Base-by-base conservation (phyloP, 2,329 filamentous ascomycete genomes). In the Diaporthe aspalathi region DNA sequence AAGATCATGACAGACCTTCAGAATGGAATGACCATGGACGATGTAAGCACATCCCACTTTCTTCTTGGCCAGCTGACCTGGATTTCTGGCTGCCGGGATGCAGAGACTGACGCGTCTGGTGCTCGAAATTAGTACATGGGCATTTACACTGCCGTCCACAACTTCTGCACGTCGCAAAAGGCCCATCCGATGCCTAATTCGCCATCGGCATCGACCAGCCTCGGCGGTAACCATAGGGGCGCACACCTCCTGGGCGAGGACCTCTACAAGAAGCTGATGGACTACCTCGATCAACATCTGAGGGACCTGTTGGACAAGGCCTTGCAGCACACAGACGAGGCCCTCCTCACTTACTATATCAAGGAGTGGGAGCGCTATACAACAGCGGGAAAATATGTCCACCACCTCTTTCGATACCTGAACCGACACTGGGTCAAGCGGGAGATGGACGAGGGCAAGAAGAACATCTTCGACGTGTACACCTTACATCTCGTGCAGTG, bases 391-490 rank as follows among this genome's bases (percentile, higher is more conserved):
- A 97, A 97, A 82, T 99, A 97, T 83, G 96, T 98, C 80, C 97
- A 99, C 82, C 95, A 99, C 80, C 85, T 99, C 9, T 99, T 99
- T 86, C 88, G 92, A 68, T 99, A 99, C 79, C 89, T 99, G 32
- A 99, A 99, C 79, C 90, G 96, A 38, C 96, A 99, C 83, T 99
- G 97, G 96, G 96, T 99, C 2, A 99, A 98, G 87, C 89, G 96
- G 38, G 96, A 99, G 83, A 97, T 99, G 84, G 96, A 99, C 74
- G 96, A 99, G 81, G 96, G 96, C 43, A 98, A 99, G 84, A 98
- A 98, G 85, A 93, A 95, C 78, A 93, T 98, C 9, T 98, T 97
- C 81, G 96, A 99, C 81, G 96, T 99, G 60, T 99, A 99, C 82
- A 99, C 96, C 0, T 85, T 99, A 45, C 96, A 99, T 77, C 86